These are phyloP conservation scores for Boeremia lycopersici DNA, from an alignment of 2,329 filamentous ascomycete species.

Conservation along the genomic window DNA sequence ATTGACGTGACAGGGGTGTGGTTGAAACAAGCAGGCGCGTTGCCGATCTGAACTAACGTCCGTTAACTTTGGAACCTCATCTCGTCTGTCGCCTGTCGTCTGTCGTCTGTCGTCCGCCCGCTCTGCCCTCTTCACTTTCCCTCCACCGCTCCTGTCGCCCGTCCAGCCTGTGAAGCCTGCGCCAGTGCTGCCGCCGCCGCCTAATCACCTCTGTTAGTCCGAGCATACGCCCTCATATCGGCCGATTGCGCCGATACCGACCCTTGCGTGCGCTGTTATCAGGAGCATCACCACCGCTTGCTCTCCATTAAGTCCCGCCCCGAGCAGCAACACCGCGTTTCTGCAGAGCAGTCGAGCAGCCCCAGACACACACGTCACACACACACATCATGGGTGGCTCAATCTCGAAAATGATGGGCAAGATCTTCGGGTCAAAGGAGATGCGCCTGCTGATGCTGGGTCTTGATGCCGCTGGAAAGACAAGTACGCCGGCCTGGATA, in stretches of 20 bases:
- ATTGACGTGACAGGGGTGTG: constrained; percentile 2
- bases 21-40: constrained; percentile 27
- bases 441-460: constrained; percentile 98
- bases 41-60: constrained; percentile 9
- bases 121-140: neutral
- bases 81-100: constrained; percentile 10
- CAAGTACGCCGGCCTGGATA: constrained; percentile 59
- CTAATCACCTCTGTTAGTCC: neutral
- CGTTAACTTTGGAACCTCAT: constrained; percentile 15
- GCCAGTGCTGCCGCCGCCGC: neutral
- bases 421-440: constrained; percentile 99
- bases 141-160: constrained; percentile 4
- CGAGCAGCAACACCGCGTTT: neutral
- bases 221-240: constrained; percentile 3
- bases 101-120: neutral
- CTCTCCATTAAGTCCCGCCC: neutral
- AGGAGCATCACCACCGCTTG: constrained; percentile 11
- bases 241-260: constrained; percentile 9
- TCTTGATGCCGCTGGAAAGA: constrained; percentile 97
- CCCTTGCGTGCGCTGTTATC: constrained; percentile 5
- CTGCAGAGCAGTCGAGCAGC: neutral
- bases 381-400: constrained; percentile 79
- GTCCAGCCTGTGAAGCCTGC: constrained; percentile 6
- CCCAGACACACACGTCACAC: neutral
- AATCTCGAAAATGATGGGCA: constrained; percentile 94